A percentile compares a stretch with the other conserved stretches of the same genome.
phyloP scores from a whole-genome alignment of 1,284 basidiomycete species.

The Albatrellus sp. region DNA sequence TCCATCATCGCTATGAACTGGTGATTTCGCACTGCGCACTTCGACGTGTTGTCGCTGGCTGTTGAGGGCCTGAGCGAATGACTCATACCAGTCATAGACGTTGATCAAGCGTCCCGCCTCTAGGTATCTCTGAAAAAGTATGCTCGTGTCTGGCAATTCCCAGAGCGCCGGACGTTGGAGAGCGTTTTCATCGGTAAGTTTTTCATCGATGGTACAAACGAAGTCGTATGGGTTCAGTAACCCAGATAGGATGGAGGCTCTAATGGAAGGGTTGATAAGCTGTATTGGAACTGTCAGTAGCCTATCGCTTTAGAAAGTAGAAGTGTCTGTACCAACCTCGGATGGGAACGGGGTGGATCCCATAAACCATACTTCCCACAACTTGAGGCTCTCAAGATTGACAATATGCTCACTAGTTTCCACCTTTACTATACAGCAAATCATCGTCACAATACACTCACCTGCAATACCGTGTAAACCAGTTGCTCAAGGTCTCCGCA shows the following conservation, averaged over 20 bases:
- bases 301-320: neutral
- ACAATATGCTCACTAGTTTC: conserved; percentile 26
- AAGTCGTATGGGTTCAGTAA: conserved; percentile 49
- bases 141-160: conserved; percentile 55
- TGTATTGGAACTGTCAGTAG: conserved; percentile 15
- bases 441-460: conserved; percentile 17
- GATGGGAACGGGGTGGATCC: conserved; percentile 47
- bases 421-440: neutral
- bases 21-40: neutral
- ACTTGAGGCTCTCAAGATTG: conserved; percentile 32
- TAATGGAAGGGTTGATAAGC: conserved; percentile 59
- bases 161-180: conserved; percentile 21
- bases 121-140: conserved; percentile 62
- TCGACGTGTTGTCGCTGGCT: conserved; percentile 28
- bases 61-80: conserved; percentile 53
- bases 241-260: conserved; percentile 44
- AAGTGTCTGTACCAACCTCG: conserved; percentile 30
- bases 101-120: conserved; percentile 72
- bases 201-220: conserved; percentile 9
- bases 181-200: conserved; percentile 10
- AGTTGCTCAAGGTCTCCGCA: conserved; percentile 23
- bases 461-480: conserved; percentile 40
- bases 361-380: conserved; percentile 68
- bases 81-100: conserved; percentile 71
- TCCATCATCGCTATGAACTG: no score